Conservation (phyloP, 495 filamentous ascomycete genomes). For the Staphylotrichum tortipilum region DNA sequence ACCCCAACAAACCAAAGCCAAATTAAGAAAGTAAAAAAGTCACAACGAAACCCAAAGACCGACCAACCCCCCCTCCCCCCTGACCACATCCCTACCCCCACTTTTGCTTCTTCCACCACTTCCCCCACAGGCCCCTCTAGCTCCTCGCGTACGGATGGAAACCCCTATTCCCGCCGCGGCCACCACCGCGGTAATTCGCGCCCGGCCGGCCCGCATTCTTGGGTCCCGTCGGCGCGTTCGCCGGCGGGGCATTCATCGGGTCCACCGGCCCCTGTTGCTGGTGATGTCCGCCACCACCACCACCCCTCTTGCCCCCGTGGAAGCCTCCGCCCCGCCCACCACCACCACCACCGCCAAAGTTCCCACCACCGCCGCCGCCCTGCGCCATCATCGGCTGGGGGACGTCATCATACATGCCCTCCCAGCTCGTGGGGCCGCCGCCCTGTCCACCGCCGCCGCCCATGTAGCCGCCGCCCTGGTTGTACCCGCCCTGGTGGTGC, state of each 20-base stretch:
- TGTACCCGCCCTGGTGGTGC: slow-evolving; percentile 28
- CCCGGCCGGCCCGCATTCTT: slow-evolving; percentile 93
- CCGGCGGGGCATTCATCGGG: slow-evolving; percentile 60
- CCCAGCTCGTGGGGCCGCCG: slow-evolving; percentile 70
- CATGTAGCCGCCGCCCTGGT: slow-evolving; percentile 29
- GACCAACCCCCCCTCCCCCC: not conserved
- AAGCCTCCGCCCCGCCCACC: slow-evolving; percentile 46
- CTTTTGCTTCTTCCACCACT: too few relatives aligned
- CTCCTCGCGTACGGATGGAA: slow-evolving; percentile 68
- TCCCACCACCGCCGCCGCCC: slow-evolving; percentile 48
- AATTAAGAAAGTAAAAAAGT: too few relatives aligned
- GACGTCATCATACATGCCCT: slow-evolving; percentile 99
- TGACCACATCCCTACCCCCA: not conserved
- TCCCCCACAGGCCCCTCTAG: slow-evolving; percentile 3
- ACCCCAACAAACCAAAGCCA: not conserved
- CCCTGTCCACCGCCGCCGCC: slow-evolving; percentile 12
- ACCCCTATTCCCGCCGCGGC: slow-evolving; percentile 63
- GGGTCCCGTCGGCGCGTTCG: slow-evolving; percentile 90
- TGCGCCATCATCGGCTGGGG: slow-evolving; percentile 71
- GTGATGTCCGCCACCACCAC: slow-evolving; percentile 21
- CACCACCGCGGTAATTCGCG: slow-evolving; percentile 89
- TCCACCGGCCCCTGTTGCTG: slow-evolving; percentile 25
- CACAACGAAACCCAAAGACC: not conserved
- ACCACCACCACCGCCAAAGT: slow-evolving; percentile 41
- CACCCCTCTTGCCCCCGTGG: slow-evolving; percentile 29